Percentiles rank a stretch among this genome's conserved stretches.
Conservation (phyloP, 768 basidiomycete species). For the Pisolithus sp. region DNA sequence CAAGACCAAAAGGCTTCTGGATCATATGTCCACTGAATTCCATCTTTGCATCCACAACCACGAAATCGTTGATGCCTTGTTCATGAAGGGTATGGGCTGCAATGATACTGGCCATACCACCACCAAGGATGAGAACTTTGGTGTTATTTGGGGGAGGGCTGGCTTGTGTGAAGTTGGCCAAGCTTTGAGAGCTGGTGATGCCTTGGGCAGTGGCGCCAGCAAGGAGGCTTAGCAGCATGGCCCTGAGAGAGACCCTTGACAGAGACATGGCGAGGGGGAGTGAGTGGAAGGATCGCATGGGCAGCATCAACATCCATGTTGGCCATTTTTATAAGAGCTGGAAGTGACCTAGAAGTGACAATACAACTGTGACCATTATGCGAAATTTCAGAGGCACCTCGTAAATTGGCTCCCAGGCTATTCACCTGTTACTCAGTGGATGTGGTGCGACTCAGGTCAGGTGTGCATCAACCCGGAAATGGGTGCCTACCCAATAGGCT, state of each 20-base stretch:
- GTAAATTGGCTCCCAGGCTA: too few species aligned
- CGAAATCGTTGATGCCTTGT: conserved; percentile 49
- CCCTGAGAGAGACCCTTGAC: background rate
- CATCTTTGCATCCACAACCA: conserved; percentile 51
- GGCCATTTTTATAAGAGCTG: too few species aligned
- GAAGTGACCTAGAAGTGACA: too few species aligned
- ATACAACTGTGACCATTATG: too few species aligned
- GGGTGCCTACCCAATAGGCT: too few species aligned
- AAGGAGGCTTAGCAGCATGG: conserved; percentile 4
- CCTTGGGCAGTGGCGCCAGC: conserved; percentile 4
- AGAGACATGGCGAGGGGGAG: conserved; percentile 12
- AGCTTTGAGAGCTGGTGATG: too few species aligned
- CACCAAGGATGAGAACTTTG: conserved; percentile 55
- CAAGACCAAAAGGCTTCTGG: conserved; percentile 37
- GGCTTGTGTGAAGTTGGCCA: conserved; percentile 1
- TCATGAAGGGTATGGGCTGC: conserved; percentile 55
- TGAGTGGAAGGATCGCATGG: too few species aligned
- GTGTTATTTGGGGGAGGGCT: conserved; percentile 10
- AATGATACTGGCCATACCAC: conserved; percentile 59
- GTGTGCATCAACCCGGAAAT: too few species aligned
- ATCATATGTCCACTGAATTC: conserved; percentile 60
- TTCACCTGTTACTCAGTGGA: too few species aligned
- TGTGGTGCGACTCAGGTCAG: too few species aligned
- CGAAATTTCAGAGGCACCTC: too few species aligned
- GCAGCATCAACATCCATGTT: too few species aligned